phyloP scores from a whole-genome alignment of 257 asterid species.

The Capsicum chinense region DNA sequence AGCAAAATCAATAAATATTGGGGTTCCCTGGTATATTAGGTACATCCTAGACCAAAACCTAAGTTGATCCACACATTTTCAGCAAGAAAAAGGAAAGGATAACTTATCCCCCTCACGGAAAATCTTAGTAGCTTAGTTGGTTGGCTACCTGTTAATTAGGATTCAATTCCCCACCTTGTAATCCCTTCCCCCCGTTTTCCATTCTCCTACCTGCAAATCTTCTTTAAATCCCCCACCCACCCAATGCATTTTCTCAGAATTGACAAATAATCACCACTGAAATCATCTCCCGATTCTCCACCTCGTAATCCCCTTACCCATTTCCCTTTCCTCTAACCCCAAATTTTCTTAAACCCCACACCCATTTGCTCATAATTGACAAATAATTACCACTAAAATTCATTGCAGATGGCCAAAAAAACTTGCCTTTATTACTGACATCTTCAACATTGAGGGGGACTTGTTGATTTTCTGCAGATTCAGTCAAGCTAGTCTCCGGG shows the following conservation, averaged over 20 bases:
- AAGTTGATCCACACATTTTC: background rate
- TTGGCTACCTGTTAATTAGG: too few species aligned
- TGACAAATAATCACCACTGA: too few species aligned
- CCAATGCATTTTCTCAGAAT: too few species aligned
- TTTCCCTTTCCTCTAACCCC: too few species aligned
- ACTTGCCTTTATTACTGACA: conserved; percentile 65
- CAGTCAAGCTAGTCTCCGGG: conserved; percentile 34
- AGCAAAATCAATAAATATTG: background rate
- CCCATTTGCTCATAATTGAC: background rate
- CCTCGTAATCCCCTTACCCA: too few species aligned
- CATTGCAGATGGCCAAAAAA: background rate
- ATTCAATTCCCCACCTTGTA: too few species aligned
- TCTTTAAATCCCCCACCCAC: too few species aligned
- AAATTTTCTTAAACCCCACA: too few species aligned
- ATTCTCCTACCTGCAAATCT: too few species aligned
- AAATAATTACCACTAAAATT: background rate
- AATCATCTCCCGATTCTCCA: too few species aligned
- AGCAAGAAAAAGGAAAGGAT: background rate
- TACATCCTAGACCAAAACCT: conserved; percentile 23
- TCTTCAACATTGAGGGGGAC: conserved; percentile 47
- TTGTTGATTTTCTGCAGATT: conserved; percentile 36
- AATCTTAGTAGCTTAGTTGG: too few species aligned
- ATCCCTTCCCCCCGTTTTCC: too few species aligned
- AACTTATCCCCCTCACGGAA: background rate
- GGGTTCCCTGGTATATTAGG: background rate